Evolutionary conservation across 1,139 yeast genomes (phyloP), one percentile per base, ranked within the genome.

Genomic region (Candida frijolesensis): DNA sequence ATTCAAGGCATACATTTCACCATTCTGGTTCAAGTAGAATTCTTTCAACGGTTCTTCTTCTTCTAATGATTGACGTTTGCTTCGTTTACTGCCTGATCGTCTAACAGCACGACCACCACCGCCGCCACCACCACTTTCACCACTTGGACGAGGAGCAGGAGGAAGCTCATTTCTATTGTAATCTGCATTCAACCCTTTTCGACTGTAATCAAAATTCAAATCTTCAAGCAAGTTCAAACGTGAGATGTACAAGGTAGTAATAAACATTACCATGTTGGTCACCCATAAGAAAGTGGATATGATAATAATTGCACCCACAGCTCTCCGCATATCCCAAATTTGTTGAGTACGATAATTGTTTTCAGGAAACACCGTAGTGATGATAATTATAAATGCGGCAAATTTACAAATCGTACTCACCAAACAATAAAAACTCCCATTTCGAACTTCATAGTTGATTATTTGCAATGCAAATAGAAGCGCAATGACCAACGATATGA

Each of bases 361-460:
- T 18, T 46, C 47, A 3, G 61, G 61, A 16, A 57, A 54, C 4
- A 58, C 46, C 12, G 43, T 38, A 1, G 57, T 48, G 8, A 55
- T 47, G 10, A 56, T 48, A 25, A 58, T 46, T 7, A 56, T 47
- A 39, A 56, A 58, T 35, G 60, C 51, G 14, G 56, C 53, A 8
- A 56, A 49, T 38, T 58, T 59, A 50, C 47, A 55, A 34, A 54
- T 58, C 51, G 69, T 60, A 2, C 78, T 74, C 0, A 67, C 62
- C 12, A 72, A 56, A 48, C 79, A 73, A 54, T 75, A 76, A 52
- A 76, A 74, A 44, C 76, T 71, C 1, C 80, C 80, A 53, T 74
- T 74, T 51, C 78, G 56, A 52, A 61, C 66, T 51, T 75, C 80
- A 51, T 72, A 76, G 50, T 71, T 72, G 47, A 76, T 65, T 9